Conservation (phyloP, 306 rosid genomes). For the Citrullus amarus region DNA sequence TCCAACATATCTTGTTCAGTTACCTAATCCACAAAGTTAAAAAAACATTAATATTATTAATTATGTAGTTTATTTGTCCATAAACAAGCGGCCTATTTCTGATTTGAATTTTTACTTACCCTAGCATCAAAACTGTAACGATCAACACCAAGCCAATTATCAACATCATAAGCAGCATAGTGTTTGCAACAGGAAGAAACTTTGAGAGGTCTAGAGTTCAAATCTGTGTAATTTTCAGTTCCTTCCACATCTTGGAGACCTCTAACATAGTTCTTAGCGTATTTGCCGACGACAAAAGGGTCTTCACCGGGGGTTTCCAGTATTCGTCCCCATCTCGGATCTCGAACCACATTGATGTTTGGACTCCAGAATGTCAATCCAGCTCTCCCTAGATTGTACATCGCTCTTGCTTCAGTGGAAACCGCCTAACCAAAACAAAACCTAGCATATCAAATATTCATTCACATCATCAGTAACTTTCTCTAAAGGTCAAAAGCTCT, state of each 20-base stretch:
- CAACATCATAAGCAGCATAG: slow-evolving; percentile 73
- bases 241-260: slow-evolving; percentile 53
- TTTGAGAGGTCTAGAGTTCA: slow-evolving; percentile 41
- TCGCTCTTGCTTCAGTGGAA: slow-evolving; percentile 71
- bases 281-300: slow-evolving; percentile 48
- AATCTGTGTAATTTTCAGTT: slow-evolving; percentile 8
- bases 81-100: not conserved
- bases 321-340: slow-evolving; percentile 74
- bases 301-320: slow-evolving; percentile 84
- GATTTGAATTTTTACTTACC: too few species aligned
- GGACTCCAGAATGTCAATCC: slow-evolving; percentile 88
- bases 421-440: slow-evolving; percentile 15
- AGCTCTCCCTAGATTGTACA: slow-evolving; percentile 65
- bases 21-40: slow-evolving; percentile 21
- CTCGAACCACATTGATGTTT: slow-evolving; percentile 64
- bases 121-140: slow-evolving; percentile 69
- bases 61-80: not conserved
- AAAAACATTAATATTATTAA: not conserved
- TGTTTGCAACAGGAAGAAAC: slow-evolving; percentile 91
- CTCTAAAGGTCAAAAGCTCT: not conserved
- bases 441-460: not conserved
- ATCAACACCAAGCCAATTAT: slow-evolving; percentile 61
- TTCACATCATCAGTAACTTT: not conserved
- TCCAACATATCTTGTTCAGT: slow-evolving; percentile 77
- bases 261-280: slow-evolving; percentile 53